Evolutionary conservation across 108 stramenopile species (phyloP), one percentile per base, ranked within the genome.

Genomic region (Nitzschia sp.): DNA sequence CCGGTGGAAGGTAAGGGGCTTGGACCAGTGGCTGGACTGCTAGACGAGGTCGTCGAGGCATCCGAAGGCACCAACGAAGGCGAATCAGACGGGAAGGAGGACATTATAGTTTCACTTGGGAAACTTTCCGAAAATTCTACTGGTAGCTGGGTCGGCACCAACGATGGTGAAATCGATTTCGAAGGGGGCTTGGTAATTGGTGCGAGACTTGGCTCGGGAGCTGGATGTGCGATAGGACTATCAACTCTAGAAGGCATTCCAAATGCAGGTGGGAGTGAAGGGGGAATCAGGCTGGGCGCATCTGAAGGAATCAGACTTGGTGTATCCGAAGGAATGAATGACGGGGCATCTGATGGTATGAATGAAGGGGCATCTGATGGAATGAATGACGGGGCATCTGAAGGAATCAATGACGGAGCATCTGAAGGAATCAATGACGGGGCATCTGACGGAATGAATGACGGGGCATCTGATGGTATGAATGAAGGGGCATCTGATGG

Each of bases 401-500:
- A 58, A 17, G 45, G 68, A 28, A 30, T 8, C 25, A 22, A 27
- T 9, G 69, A 71, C 6, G 38, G 38, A 41, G 4, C 8, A 15
- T 8, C 23, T 3, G 56, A 57, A 5, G 56, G 56, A 4, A 30
- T 29, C 9, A 35, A 22, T 8, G 59, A 23, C 6, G 59, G 34
- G 3, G 59, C 13, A 36, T 36, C 21, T 15, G 62, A 63, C 13
- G 62, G 62, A 1, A 33, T 32, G 22, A 25, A 17, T 0, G 58
- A 60, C 22, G 58, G 47, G 22, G 29, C 44, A 3, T 44, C 26
- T 16, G 67, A 57, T 38, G 56, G 66, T n/a, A 34, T 66, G 11
- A 11, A 3, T 25, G 66, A 67, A 30, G 66, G 66, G 22, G n/a
- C 54, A 55, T 68, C 56, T 11, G 67, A 56, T 19, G 67, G 67